Percentiles rank a stretch among this genome's conserved stretches.
These are phyloP conservation scores for Vitis riparia DNA, from an alignment of 164 flowering plant genomes.

Conservation along the genomic window DNA sequence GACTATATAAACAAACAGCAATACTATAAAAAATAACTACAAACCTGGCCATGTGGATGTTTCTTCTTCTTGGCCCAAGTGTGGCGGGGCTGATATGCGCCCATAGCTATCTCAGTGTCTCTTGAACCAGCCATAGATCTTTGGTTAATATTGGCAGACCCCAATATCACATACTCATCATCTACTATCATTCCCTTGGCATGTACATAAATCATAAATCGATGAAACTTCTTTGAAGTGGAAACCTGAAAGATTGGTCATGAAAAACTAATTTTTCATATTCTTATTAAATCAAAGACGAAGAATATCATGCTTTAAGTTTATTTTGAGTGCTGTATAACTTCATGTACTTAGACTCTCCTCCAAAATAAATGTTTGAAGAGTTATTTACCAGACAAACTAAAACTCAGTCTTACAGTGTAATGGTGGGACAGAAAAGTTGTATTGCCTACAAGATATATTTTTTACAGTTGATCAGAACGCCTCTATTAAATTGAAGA, in stretches of 20 bases:
- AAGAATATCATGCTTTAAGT: background rate
- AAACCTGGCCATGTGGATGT: slow-evolving; percentile 62
- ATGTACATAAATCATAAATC: slow-evolving; percentile 77
- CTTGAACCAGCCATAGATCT: slow-evolving; percentile 72
- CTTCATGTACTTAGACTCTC: too few relatives aligned
- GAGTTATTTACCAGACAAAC: too few relatives aligned
- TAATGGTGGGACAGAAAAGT: too few relatives aligned
- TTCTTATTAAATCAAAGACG: background rate
- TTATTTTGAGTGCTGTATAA: background rate
- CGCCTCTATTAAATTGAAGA: too few relatives aligned
- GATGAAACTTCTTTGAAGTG: slow-evolving; percentile 38
- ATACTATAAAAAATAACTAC: background rate
- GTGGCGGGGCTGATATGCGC: slow-evolving; percentile 62
- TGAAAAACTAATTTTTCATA: slow-evolving; percentile 1
- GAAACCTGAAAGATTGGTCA: slow-evolving; percentile 29
- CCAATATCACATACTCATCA: slow-evolving; percentile 66
- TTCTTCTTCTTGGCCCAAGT: slow-evolving; percentile 44
- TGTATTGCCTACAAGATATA: too few relatives aligned
- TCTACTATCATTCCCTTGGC: slow-evolving; percentile 75
- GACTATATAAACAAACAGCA: background rate
- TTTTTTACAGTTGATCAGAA: too few relatives aligned
- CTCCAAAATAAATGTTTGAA: too few relatives aligned
- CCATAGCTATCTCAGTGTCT: slow-evolving; percentile 79
- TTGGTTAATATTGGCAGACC: slow-evolving; percentile 74
- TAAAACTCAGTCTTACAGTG: too few relatives aligned